Evolutionary conservation across 495 filamentous ascomycete species (phyloP).

Genomic region (Neurospora sp.): DNA sequence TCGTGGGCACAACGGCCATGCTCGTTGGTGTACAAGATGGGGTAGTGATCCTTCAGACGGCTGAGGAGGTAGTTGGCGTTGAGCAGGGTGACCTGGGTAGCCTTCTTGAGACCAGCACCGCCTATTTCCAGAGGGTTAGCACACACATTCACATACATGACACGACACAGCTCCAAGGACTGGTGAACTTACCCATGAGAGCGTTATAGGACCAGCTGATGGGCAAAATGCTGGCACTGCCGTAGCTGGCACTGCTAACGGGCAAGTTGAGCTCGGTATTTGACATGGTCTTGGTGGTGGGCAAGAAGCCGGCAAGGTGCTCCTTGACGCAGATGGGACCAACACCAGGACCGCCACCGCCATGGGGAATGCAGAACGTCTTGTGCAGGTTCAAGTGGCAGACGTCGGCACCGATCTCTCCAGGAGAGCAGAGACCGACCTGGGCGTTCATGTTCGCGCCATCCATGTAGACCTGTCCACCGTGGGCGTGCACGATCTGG

Average conservation of each 20-base stretch:
- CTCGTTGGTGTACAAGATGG: conserved; percentile 85
- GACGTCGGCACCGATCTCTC: conserved; percentile 94
- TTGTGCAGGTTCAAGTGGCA: conserved; percentile 98
- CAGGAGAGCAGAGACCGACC: conserved; percentile 92
- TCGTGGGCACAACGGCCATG: conserved; percentile 90
- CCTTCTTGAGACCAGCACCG: conserved; percentile 77
- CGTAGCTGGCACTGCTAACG: conserved; percentile 81
- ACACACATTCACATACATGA: not conserved
- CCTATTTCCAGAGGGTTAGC: conserved; percentile 32
- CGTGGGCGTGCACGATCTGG: conserved; percentile 74
- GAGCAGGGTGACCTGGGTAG: conserved; percentile 86
- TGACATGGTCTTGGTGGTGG: conserved; percentile 50
- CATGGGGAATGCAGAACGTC: conserved; percentile 98
- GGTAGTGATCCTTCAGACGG: conserved; percentile 80
- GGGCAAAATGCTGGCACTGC: conserved; percentile 86
- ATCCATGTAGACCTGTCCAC: conserved; percentile 98
- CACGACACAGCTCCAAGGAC: not conserved
- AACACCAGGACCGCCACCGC: conserved; percentile 90
- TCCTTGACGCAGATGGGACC: conserved; percentile 89
- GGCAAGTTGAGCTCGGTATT: conserved; percentile 41
- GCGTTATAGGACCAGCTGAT: conserved; percentile 98
- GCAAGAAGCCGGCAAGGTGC: conserved; percentile 71
- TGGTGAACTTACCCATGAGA: conserved; percentile 63
- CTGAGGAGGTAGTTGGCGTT: conserved; percentile 98
- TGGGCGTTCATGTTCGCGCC: conserved; percentile 99